Conservation (phyloP, 1,284 basidiomycete species). For the Mycosarcoma mackinlayi region DNA sequence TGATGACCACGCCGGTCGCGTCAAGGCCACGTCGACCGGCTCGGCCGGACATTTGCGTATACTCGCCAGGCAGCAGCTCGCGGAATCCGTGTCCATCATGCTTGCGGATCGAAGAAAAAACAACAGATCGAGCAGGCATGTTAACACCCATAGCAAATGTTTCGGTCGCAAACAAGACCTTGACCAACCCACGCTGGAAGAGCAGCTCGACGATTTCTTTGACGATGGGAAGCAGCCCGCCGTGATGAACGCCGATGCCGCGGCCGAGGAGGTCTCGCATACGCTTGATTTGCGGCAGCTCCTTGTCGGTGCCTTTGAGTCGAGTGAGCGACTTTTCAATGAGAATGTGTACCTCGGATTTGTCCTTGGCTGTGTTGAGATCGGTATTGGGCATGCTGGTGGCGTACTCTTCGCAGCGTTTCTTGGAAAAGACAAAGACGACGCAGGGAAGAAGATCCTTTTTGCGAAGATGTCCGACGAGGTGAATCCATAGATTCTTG, state of each 20-base stretch:
- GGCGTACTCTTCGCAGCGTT: conserved; percentile 95
- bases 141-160: conserved; percentile 99
- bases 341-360: conserved; percentile 94
- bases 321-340: conserved; percentile 91
- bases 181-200: conserved; percentile 94
- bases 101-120: conserved; percentile 94
- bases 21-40: conserved; percentile 96
- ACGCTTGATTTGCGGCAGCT: conserved; percentile 90
- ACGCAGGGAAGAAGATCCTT: conserved; percentile 89
- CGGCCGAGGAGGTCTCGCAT: conserved; percentile 91
- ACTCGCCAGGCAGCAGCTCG: conserved; percentile 74
- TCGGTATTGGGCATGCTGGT: conserved; percentile 87
- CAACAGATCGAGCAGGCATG: conserved; percentile 98
- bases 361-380: conserved; percentile 84
- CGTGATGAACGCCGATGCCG: conserved; percentile 97
- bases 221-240: conserved; percentile 93
- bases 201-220: conserved; percentile 94
- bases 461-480: conserved; percentile 87
- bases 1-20: conserved; percentile 92
- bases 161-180: conserved; percentile 97
- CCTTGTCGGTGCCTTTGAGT: conserved; percentile 86
- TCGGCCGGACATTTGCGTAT: conserved; percentile 99
- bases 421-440: conserved; percentile 97
- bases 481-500: conserved; percentile 92
- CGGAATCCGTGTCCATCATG: conserved; percentile 94